Evolutionary conservation across 2,329 filamentous ascomycete genomes (phyloP).

Genomic region (Aspergillus novofumigatus): DNA sequence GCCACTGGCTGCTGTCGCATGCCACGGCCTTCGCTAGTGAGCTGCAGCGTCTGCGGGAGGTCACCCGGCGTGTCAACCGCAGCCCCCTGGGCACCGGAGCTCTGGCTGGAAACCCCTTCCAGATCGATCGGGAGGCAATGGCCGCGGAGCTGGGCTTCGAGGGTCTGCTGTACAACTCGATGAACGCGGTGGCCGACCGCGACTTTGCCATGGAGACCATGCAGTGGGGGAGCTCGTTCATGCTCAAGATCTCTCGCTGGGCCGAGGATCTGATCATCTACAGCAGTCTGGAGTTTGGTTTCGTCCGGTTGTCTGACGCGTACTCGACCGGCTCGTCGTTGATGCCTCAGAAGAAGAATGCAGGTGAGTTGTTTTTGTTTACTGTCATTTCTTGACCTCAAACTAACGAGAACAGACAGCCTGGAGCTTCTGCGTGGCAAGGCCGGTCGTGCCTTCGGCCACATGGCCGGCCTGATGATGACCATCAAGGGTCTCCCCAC

Average conservation of each 20-base stretch:
- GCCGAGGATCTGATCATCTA: slow-evolving; percentile 85
- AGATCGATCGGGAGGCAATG: slow-evolving; percentile 74
- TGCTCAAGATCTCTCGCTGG: slow-evolving; percentile 76
- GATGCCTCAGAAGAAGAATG: slow-evolving; percentile 84
- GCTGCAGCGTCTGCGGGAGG: slow-evolving; percentile 70
- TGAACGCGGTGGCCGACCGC: slow-evolving; percentile 70
- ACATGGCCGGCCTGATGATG: slow-evolving; percentile 76
- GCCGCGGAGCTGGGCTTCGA: slow-evolving; percentile 78
- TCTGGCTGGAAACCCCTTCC: slow-evolving; percentile 76
- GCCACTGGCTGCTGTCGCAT: slow-evolving; percentile 75
- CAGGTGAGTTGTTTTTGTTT: slow-evolving; percentile 19
- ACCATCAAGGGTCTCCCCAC: slow-evolving; percentile 71
- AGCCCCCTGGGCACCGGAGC: slow-evolving; percentile 70
- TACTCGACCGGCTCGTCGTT: slow-evolving; percentile 73
- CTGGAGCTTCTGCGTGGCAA: slow-evolving; percentile 75
- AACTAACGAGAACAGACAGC: slow-evolving; percentile 47
- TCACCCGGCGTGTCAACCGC: slow-evolving; percentile 69
- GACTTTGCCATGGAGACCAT: slow-evolving; percentile 81
- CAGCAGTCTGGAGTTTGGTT: slow-evolving; percentile 70
- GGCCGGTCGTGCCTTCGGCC: slow-evolving; percentile 70
- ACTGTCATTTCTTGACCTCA: neutral
- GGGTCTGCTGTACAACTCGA: slow-evolving; percentile 69
- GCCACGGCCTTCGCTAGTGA: slow-evolving; percentile 68
- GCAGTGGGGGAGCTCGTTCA: slow-evolving; percentile 74
- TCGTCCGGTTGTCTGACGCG: slow-evolving; percentile 70